Percentiles rank a stretch among this genome's conserved stretches.
Conservation (phyloP, 192 early-diverging fungal species). For the Gonapodya prolifera region DNA sequence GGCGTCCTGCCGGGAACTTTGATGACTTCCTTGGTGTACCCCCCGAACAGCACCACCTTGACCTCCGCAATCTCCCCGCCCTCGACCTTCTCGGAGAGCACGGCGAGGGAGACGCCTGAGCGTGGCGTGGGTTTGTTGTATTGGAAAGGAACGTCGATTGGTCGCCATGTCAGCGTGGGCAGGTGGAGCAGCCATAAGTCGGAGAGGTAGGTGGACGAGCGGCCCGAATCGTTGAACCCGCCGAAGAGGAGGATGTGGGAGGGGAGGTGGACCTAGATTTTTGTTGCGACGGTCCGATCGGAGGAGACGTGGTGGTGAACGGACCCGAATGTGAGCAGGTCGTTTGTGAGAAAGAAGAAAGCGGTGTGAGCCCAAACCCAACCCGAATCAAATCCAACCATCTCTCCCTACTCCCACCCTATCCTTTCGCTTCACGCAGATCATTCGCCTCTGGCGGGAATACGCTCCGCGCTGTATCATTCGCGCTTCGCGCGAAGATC, state of each 20-base stretch:
- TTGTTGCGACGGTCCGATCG: too few relatives aligned
- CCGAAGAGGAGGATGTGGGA: slow-evolving; percentile 43
- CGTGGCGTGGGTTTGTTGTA: neutral
- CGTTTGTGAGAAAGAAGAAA: neutral
- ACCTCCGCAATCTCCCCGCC: slow-evolving; percentile 25
- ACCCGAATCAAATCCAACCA: neutral
- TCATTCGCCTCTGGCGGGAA: too few relatives aligned
- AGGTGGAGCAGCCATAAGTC: slow-evolving; percentile 56
- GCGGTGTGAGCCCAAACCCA: neutral
- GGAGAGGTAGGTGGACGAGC: slow-evolving; percentile 39
- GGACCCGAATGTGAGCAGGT: slow-evolving; percentile 13
- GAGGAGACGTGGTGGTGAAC: too few relatives aligned
- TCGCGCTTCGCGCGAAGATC: too few relatives aligned
- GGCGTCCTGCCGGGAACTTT: slow-evolving; percentile 22
- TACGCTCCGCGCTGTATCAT: too few relatives aligned
- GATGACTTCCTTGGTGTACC: slow-evolving; percentile 46
- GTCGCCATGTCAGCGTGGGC: slow-evolving; percentile 32
- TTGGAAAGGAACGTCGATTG: neutral
- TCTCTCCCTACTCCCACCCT: slow-evolving; percentile 21
- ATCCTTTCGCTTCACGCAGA: too few relatives aligned
- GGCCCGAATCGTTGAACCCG: slow-evolving; percentile 43
- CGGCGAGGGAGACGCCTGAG: neutral
- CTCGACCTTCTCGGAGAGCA: slow-evolving; percentile 28
- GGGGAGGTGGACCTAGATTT: neutral
- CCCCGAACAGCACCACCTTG: slow-evolving; percentile 42